phyloP scores from a whole-genome alignment of 2,329 filamentous ascomycete species.

The Coniochaeta sp. region DNA sequence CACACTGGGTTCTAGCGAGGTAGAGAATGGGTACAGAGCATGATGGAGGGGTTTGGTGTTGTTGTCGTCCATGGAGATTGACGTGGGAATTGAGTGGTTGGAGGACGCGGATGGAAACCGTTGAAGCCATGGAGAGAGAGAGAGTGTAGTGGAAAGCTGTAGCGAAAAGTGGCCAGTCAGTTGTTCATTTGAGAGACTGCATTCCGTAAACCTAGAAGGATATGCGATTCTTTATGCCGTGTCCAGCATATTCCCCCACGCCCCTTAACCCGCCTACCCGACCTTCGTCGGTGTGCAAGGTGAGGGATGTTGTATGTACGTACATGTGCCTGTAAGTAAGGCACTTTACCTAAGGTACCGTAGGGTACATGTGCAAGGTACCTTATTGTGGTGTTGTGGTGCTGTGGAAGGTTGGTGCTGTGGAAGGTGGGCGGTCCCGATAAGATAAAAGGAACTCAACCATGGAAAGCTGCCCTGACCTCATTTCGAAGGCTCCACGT shows the following conservation, averaged over 20 bases:
- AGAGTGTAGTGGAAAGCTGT: background rate
- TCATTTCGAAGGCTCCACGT: background rate
- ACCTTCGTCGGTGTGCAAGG: too few relatives aligned
- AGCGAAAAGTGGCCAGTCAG: background rate
- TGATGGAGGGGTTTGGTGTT: background rate
- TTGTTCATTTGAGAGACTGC: background rate
- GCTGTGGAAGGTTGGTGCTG: too few relatives aligned
- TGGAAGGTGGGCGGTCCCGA: constrained; percentile 5
- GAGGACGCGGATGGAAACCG: background rate
- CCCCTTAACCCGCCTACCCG: too few relatives aligned
- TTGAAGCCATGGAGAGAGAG: background rate
- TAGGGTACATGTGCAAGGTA: too few relatives aligned
- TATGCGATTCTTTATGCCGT: too few relatives aligned
- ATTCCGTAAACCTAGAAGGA: too few relatives aligned
- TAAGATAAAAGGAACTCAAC: constrained; percentile 14
- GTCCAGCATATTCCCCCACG: too few relatives aligned
- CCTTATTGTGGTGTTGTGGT: too few relatives aligned
- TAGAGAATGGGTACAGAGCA: background rate
- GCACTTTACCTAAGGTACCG: too few relatives aligned
- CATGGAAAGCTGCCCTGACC: constrained; percentile 6
- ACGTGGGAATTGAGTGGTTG: background rate
- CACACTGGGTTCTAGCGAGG: background rate
- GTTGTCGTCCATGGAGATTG: background rate
- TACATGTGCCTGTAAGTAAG: too few relatives aligned
- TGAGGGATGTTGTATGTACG: too few relatives aligned